These are phyloP conservation scores for Trichoderma reesei DNA, from an alignment of 495 filamentous ascomycete genomes.

Conservation along the genomic window DNA sequence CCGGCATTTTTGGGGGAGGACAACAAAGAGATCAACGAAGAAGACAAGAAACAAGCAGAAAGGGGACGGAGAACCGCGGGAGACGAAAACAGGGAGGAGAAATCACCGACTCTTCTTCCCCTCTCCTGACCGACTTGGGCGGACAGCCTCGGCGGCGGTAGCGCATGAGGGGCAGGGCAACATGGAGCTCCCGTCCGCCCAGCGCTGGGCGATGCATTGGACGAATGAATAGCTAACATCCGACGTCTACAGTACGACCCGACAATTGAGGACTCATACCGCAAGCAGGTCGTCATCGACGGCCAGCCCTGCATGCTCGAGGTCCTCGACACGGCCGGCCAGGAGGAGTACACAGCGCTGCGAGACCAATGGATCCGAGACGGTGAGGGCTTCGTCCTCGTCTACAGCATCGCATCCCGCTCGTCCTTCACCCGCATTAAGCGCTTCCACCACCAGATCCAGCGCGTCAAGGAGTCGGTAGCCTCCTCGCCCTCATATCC, in stretches of 20 bases:
- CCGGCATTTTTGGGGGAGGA: no score
- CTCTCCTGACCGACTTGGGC: neutral
- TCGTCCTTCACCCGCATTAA: constrained; percentile 92
- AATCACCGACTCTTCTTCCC: neutral
- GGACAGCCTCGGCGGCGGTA: neutral
- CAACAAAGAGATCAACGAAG: no score
- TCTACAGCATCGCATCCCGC: constrained; percentile 95
- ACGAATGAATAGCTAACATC: constrained; percentile 18
- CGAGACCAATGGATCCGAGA: constrained; percentile 98
- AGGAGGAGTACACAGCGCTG: constrained; percentile 96
- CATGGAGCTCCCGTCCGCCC: neutral
- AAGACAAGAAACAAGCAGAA: neutral
- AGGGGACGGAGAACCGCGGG: neutral
- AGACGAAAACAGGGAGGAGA: neutral
- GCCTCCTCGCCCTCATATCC: constrained; percentile 66
- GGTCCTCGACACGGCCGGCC: constrained; percentile 96
- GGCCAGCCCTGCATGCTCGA: constrained; percentile 96
- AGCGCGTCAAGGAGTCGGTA: constrained; percentile 91
- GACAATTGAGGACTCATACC: constrained; percentile 94
- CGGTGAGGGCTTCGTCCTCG: constrained; percentile 92
- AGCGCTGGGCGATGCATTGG: neutral
- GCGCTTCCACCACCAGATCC: constrained; percentile 92
- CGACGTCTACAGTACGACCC: constrained; percentile 61
- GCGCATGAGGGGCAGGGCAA: neutral
- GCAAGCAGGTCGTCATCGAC: constrained; percentile 97